Evolutionary conservation across 2,329 filamentous ascomycete species (phyloP).

Genomic region (Phoma sp.): DNA sequence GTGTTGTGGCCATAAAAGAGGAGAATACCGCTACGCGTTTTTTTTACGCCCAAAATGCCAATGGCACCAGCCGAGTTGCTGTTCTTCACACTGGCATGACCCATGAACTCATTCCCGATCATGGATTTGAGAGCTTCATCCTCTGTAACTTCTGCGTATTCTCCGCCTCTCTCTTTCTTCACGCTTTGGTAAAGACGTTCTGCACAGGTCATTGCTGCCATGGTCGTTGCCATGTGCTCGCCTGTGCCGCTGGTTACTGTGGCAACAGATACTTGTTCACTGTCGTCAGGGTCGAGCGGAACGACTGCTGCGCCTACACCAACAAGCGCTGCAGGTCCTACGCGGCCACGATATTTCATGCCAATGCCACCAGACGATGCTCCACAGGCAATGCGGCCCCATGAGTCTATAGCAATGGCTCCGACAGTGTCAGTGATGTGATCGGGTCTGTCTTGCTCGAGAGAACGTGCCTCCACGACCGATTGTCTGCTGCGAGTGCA

Average conservation of each 20-base stretch:
- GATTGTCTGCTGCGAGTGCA: background rate
- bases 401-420: constrained; percentile 87
- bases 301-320: constrained; percentile 90
- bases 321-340: constrained; percentile 91
- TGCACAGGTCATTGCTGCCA: constrained; percentile 86
- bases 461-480: background rate
- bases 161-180: constrained; percentile 65
- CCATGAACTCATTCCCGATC: constrained; percentile 89
- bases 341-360: constrained; percentile 93
- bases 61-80: constrained; percentile 87
- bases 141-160: constrained; percentile 70
- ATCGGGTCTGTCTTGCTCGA: constrained; percentile 51
- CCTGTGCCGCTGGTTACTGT: constrained; percentile 93
- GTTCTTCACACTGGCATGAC: constrained; percentile 80
- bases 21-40: constrained; percentile 74
- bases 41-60: constrained; percentile 89
- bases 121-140: constrained; percentile 80
- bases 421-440: constrained; percentile 93
- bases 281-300: constrained; percentile 74
- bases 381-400: constrained; percentile 87
- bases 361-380: constrained; percentile 98
- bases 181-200: constrained; percentile 79
- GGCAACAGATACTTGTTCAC: constrained; percentile 73
- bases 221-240: constrained; percentile 96
- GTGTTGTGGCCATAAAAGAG: constrained; percentile 98